A percentile compares a stretch with the other conserved stretches of the same genome.
These are phyloP conservation scores for Backusella luteola DNA, from an alignment of 192 early-diverging fungal species.

Conservation along the genomic window DNA sequence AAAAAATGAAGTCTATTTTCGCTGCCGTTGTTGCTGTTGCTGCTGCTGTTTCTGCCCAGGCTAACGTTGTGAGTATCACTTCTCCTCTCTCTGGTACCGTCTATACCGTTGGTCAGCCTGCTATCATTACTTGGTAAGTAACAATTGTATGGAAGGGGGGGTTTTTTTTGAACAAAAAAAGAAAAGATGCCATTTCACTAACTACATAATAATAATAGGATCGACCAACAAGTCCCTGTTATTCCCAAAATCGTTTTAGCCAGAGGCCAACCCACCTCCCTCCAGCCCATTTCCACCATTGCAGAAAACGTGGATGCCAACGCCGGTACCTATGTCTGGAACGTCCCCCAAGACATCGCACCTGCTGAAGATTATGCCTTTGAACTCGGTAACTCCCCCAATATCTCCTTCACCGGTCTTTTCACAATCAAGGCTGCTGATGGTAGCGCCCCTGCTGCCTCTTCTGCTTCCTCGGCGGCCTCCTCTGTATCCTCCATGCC, in stretches of 20 bases:
- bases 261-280: constrained; percentile 23
- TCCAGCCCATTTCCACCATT: constrained; percentile 26
- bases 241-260: constrained; percentile 33
- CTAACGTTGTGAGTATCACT: constrained; percentile 24
- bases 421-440: constrained; percentile 26
- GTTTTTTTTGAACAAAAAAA: neutral
- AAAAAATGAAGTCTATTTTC: constrained; percentile 28
- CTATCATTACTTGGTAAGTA: constrained; percentile 31
- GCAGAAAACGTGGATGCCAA: constrained; percentile 24
- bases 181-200: neutral
- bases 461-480: neutral
- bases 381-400: constrained; percentile 30
- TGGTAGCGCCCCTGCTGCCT: constrained; percentile 3
- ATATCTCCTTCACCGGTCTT: constrained; percentile 25
- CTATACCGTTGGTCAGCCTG: constrained; percentile 28
- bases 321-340: constrained; percentile 24
- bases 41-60: constrained; percentile 16
- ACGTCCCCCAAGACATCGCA: constrained; percentile 26
- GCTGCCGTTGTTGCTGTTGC: constrained; percentile 16
- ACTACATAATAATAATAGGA: neutral
- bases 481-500: neutral
- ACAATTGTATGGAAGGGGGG: neutral
- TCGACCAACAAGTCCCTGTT: constrained; percentile 15
- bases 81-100: constrained; percentile 27
- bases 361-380: constrained; percentile 31